Base-by-base conservation (phyloP, 495 filamentous ascomycete genomes). In the Lasiosphaeris hirsuta region DNA sequence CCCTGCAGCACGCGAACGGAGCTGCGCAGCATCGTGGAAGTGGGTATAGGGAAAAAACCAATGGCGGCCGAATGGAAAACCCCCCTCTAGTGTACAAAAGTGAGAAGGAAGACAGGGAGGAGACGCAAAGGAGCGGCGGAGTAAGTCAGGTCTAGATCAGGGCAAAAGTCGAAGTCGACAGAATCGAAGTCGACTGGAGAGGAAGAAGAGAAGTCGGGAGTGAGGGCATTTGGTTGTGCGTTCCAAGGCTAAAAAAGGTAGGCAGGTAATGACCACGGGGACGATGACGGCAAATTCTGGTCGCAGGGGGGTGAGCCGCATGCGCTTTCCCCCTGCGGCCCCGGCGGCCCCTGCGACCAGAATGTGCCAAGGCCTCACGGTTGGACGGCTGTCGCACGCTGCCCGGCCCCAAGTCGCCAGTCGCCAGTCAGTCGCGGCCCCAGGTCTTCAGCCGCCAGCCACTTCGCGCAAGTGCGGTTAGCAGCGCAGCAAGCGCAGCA, bases 71-170 rank as follows among this genome's bases (percentile, higher is more conserved):
- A 68, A 70, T 64, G 75, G 64, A 58, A 51, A 54, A 53, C 61
- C 48, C 10, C 19, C 30, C 53, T 34, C 47, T 51, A 30, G 23
- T 30, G 23, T 30, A 30, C 41, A 42, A 46, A 17, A 59, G 37
- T 14, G 46, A 36, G 35, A 56, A 48, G 30, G 58, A 56, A 56
- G 55, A 45, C 19, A 48, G 33, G 56, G 30, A 39, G 56, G 58
- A 54, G 61, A 56, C 41, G 51, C 19, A 53, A 67, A 65, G 54
- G 75, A 79, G 71, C 63, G 76, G 77, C 76, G 77, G 78, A 80
- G 78, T 80, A 80, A 80, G 78, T 80, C 78, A 41, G 15, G 47
- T 45, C 23, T 34, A 23, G 23, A 30, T 30, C 23, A 30, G 23
- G 23, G 5, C 23, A 18, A 48, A 54, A 37, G n/a, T 43, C 30